Percentiles rank a stretch among this genome's conserved stretches.
Evolutionary conservation across 441 rosid species (phyloP).

Genomic region (Populus trichocarpa): DNA sequence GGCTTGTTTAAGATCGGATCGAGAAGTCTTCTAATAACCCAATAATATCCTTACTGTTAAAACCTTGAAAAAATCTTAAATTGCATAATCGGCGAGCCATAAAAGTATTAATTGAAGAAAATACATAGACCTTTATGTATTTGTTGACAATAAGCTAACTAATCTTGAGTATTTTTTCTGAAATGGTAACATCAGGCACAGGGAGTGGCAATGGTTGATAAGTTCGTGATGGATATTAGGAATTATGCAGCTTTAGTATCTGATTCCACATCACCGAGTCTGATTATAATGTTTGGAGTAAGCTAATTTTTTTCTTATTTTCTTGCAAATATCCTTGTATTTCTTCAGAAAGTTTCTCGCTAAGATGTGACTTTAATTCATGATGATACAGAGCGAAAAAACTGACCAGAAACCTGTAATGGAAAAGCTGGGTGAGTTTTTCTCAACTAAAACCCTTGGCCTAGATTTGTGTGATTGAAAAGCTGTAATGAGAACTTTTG

Average conservation of each 20-base stretch:
- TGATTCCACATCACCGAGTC: slow-evolving; percentile 50
- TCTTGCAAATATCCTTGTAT: background rate
- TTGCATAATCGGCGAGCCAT: too few species aligned
- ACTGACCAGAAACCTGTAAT: slow-evolving; percentile 42
- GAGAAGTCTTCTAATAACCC: too few species aligned
- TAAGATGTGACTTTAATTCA: background rate
- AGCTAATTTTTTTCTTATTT: slow-evolving; percentile 21
- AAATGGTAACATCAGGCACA: slow-evolving; percentile 29
- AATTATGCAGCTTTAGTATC: slow-evolving; percentile 46
- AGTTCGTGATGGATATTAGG: slow-evolving; percentile 61
- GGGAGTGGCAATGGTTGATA: slow-evolving; percentile 37
- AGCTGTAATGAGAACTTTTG: too few species aligned
- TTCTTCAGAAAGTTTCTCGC: slow-evolving; percentile 2
- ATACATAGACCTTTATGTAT: too few species aligned
- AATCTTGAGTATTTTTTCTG: background rate
- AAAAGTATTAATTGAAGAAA: too few species aligned
- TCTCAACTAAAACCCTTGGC: background rate
- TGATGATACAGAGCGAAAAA: slow-evolving; percentile 31
- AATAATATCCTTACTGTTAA: too few species aligned
- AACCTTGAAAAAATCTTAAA: too few species aligned
- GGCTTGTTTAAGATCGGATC: too few species aligned
- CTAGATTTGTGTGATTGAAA: too few species aligned
- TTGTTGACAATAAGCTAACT: too few species aligned
- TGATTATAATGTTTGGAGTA: slow-evolving; percentile 74
- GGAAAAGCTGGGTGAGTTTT: slow-evolving; percentile 64